Base-by-base conservation (phyloP, 2,329 filamentous ascomycete genomes). In the Monosporascus sp. region DNA sequence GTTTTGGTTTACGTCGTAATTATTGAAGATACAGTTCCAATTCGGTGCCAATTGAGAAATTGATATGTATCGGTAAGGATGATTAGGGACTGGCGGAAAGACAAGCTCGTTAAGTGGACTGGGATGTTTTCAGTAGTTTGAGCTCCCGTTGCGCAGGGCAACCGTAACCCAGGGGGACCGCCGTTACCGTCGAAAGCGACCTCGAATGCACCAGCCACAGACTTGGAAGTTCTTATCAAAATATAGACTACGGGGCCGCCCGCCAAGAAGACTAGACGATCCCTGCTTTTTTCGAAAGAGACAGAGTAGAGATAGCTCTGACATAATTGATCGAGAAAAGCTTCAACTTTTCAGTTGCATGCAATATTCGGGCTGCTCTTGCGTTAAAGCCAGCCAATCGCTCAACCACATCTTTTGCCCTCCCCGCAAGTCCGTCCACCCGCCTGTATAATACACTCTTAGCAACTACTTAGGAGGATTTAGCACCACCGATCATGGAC, bases 401-500 rank as follows among this genome's bases (percentile, higher is more conserved):
- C 22, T 24, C 22, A 24, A 24, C 22, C 5, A 5, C 22, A 24
- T 24, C 22, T 24, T 24, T 24, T 24, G 5, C 22, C 22, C 5
- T 5, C 4, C 22, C 5, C 5, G 4, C 22, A 1, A 25, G 9
- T 9, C 39, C 38, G 14, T n/a, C n/a, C 25, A 15, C 31, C 24
- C 48, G 48, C 34, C 42, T 4, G 22, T 24, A 6, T 25, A 25
- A 41, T 39, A 39, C 15, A 18, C 15, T 27, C 25, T 27, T 7
- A 7, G 25, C 25, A 27, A n/a, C n/a, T 27, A 7, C 25, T 27
- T 7, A 7, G 25, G 25, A 8, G 7, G 25, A 27, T 27, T 27
- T 27, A 27, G 25, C 6, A 18, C 59, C 57, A 58, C 2, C 62
- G 59, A 68, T 60, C 53, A 85, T 84, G 82, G 79, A 83, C 57